phyloP scores from a whole-genome alignment of 345 rosid genomes.

The Kernera saxatilis region DNA sequence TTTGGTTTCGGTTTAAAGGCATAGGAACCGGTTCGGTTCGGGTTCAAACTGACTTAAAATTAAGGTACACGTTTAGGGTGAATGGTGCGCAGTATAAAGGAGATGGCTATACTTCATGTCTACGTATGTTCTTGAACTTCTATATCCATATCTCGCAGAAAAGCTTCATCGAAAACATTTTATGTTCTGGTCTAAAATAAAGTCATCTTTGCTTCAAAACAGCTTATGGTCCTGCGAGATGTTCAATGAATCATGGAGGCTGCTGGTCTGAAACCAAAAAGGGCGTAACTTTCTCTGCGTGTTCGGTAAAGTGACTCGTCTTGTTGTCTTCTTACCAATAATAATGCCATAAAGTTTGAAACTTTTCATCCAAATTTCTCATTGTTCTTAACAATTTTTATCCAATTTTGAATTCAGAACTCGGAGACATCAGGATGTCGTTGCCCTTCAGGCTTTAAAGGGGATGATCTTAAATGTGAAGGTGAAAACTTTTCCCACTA shows the following conservation, averaged over 20 bases:
- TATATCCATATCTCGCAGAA: neutral
- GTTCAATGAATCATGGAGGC: conserved; percentile 68
- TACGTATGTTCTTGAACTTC: conserved; percentile 44
- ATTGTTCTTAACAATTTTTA: neutral
- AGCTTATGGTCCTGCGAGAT: conserved; percentile 87
- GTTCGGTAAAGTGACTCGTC: conserved; percentile 59
- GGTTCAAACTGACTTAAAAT: no score
- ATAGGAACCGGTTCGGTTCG: no score
- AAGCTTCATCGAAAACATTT: neutral
- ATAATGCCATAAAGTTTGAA: neutral
- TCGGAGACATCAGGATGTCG: conserved; percentile 60
- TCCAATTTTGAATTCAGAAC: conserved; percentile 39
- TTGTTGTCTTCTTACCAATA: neutral
- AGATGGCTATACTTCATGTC: conserved; percentile 83
- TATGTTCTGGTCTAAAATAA: neutral
- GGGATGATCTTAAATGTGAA: conserved; percentile 73
- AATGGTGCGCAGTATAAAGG: conserved; percentile 90
- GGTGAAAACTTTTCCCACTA: conserved; percentile 37
- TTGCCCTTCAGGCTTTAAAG: conserved; percentile 75
- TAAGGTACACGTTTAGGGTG: conserved; percentile 92
- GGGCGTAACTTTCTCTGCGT: conserved; percentile 68
- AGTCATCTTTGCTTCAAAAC: conserved; percentile 9
- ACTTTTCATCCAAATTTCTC: neutral
- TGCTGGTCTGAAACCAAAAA: conserved; percentile 84
- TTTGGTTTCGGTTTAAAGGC: no score